Conservation (phyloP, 169 alveolate genomes). For the Eimeria maxima region DNA sequence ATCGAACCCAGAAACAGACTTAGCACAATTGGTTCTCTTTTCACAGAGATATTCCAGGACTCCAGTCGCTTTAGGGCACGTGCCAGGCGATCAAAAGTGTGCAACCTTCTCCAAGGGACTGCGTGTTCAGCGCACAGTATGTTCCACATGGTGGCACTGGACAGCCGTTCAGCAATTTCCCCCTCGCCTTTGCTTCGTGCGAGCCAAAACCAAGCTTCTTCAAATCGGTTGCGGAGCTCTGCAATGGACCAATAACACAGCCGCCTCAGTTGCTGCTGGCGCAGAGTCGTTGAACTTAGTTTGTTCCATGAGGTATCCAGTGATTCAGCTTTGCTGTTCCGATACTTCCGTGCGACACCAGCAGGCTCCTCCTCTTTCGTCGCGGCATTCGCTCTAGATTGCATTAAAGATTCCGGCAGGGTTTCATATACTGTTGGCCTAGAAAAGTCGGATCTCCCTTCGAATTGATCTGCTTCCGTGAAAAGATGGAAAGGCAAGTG, state of each 20-base stretch:
- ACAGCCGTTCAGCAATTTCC: background rate
- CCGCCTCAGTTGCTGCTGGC: constrained; percentile 24
- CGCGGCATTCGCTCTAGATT: background rate
- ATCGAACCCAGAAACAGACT: constrained; percentile 54
- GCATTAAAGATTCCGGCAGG: background rate
- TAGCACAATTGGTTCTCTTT: constrained; percentile 61
- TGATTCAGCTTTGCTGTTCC: background rate
- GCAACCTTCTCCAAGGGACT: constrained; percentile 56
- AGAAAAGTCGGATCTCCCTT: background rate
- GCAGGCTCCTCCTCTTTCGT: background rate
- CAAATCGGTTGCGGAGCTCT: constrained; percentile 52
- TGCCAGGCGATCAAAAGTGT: constrained; percentile 56
- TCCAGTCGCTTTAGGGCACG: constrained; percentile 10
- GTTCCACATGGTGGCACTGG: constrained; percentile 5
- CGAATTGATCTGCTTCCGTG: background rate
- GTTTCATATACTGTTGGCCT: background rate
- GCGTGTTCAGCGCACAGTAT: constrained; percentile 63
- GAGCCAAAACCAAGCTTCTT: constrained; percentile 56
- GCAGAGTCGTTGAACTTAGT: constrained; percentile 58
- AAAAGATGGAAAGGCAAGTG: constrained; percentile 8
- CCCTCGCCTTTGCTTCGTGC: constrained; percentile 30
- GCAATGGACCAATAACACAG: constrained; percentile 41
- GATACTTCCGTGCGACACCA: background rate
- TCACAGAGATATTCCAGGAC: background rate
- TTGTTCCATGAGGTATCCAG: background rate